Conservation (phyloP, 2,329 filamentous ascomycete species). For the Calonectria fujianensis region DNA sequence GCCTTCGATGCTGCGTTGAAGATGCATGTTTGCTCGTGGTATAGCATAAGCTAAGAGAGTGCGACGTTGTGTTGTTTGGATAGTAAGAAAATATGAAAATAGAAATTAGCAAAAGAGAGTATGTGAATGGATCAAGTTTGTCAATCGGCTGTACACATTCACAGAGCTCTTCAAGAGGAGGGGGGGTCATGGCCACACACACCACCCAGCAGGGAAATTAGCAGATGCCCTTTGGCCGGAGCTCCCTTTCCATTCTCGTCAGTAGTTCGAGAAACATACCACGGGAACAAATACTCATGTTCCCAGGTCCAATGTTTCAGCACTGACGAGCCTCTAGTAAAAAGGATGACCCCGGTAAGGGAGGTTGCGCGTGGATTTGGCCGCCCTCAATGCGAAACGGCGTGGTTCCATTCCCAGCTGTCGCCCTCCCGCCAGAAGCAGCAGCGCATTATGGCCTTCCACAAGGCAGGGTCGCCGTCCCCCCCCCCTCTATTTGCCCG, state of each 20-base stretch:
- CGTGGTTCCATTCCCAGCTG: slow-evolving; percentile 26
- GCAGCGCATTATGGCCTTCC: neutral
- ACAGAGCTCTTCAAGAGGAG: neutral
- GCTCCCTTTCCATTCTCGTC: slow-evolving; percentile 35
- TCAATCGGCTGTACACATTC: neutral
- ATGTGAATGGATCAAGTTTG: slow-evolving; percentile 22
- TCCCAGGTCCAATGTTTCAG: slow-evolving; percentile 50
- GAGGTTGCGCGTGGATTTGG: slow-evolving; percentile 28
- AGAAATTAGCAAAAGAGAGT: neutral
- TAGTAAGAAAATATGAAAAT: neutral
- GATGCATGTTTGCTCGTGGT: slow-evolving; percentile 43
- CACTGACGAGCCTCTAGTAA: slow-evolving; percentile 29
- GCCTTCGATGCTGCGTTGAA: slow-evolving; percentile 36
- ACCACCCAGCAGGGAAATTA: slow-evolving; percentile 31
- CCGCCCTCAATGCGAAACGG: slow-evolving; percentile 29
- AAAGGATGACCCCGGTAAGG: slow-evolving; percentile 34
- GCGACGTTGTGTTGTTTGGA: slow-evolving; percentile 1
- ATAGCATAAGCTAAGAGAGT: slow-evolving; percentile 18
- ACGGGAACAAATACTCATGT: slow-evolving; percentile 30
- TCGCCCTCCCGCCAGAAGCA: neutral
- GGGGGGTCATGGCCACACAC: slow-evolving; percentile 13
- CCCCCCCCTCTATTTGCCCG: neutral
- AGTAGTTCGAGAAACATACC: slow-evolving; percentile 41
- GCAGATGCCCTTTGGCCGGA: slow-evolving; percentile 25
- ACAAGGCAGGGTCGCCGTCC: too few species aligned